Evolutionary conservation across 176 grass and related monocot genomes (phyloP).

Genomic region (Musa schizocarpa): DNA sequence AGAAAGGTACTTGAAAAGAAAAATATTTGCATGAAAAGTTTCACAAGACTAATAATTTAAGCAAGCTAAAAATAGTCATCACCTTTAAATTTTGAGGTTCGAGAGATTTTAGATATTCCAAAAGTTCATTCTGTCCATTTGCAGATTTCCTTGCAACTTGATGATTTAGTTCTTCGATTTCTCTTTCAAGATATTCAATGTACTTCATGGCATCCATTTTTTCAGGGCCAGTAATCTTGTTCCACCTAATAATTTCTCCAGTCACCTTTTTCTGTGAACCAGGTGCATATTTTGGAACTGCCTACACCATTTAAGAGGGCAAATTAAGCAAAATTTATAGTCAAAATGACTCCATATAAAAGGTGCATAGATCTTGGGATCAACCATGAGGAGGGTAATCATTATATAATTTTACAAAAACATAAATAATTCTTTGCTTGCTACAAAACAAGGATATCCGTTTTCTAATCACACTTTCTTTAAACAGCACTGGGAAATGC

Average conservation of each 20-base stretch:
- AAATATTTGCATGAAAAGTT: neutral
- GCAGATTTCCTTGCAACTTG: slow-evolving; percentile 55
- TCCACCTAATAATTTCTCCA: slow-evolving; percentile 96
- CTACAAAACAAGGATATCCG: no score
- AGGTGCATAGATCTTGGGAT: neutral
- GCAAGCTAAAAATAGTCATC: neutral
- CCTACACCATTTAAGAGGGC: slow-evolving; percentile 28
- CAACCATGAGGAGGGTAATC: neutral
- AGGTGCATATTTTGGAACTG: slow-evolving; percentile 58
- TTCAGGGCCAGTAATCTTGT: slow-evolving; percentile 71
- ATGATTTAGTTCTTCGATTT: slow-evolving; percentile 73
- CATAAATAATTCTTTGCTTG: no score
- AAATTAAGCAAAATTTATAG: neutral
- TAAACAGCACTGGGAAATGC: neutral
- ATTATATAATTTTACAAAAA: no score
- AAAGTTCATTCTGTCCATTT: slow-evolving; percentile 69
- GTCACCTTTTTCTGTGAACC: slow-evolving; percentile 80
- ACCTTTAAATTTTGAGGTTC: slow-evolving; percentile 98
- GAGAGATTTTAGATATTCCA: slow-evolving; percentile 81
- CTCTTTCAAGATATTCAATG: slow-evolving; percentile 88
- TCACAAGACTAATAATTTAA: neutral
- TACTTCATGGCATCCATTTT: slow-evolving; percentile 90
- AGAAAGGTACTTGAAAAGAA: neutral
- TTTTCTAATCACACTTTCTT: neutral
- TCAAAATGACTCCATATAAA: neutral